Evolutionary conservation across 2,329 filamentous ascomycete species (phyloP).

Genomic region (Zymoseptoria tritici): DNA sequence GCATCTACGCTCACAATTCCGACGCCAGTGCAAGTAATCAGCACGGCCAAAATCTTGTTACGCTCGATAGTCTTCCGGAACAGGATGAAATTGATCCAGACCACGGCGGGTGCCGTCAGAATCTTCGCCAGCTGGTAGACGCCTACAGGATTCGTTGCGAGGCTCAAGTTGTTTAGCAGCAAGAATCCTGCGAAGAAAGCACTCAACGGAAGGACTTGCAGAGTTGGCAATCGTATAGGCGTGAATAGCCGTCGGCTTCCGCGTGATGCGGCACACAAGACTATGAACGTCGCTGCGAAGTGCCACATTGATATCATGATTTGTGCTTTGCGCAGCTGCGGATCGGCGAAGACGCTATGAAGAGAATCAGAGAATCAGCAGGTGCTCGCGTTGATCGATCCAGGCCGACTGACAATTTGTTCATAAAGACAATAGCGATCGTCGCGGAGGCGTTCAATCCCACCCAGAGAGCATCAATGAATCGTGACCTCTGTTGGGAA

Average conservation of each 20-base stretch:
- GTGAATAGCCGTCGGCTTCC: slow-evolving; percentile 1
- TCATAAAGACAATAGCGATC: slow-evolving; percentile 4
- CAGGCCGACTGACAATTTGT: slow-evolving; percentile 1
- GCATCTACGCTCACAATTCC: slow-evolving; percentile 4
- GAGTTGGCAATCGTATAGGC: slow-evolving; percentile 1
- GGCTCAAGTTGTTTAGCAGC: slow-evolving; percentile 3
- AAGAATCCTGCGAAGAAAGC: slow-evolving; percentile 6
- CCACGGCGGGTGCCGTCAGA: slow-evolving; percentile 2
- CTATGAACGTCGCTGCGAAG: slow-evolving; percentile 3
- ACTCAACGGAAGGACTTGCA: slow-evolving; percentile 5
- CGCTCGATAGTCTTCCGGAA: slow-evolving; percentile 2
- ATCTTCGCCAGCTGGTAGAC: slow-evolving; percentile 7
- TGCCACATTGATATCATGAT: slow-evolving; percentile 6
- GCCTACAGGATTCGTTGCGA: slow-evolving; percentile 4
- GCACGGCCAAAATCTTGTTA: slow-evolving; percentile 2
- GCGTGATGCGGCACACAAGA: not conserved
- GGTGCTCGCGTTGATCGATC: not conserved
- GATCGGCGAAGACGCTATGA: slow-evolving; percentile 1
- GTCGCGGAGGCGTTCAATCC: slow-evolving; percentile 3
- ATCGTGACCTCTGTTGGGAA: not conserved
- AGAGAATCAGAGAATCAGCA: not conserved
- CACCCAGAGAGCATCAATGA: slow-evolving; percentile 3
- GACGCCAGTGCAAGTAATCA: slow-evolving; percentile 1
- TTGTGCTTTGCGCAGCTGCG: slow-evolving; percentile 5
- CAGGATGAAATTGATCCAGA: slow-evolving; percentile 1